Evolutionary conservation across 306 rosid genomes (phyloP), one percentile per base, ranked within the genome.

Genomic region (Trichosanthes truncata): DNA sequence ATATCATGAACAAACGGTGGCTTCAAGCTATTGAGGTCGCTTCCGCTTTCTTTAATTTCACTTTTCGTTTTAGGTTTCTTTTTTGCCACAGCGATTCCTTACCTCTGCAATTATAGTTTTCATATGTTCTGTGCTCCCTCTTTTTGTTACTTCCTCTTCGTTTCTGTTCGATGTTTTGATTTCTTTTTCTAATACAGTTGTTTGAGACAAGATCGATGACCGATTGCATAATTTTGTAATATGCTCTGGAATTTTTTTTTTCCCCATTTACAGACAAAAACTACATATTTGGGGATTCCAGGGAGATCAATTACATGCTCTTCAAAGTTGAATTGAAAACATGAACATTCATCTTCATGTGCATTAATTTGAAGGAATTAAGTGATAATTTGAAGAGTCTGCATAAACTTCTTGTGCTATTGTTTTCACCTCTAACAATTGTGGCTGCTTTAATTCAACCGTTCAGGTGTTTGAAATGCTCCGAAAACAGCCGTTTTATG

Each of bases 381-480:
- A 71, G 36, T 45, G 36, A 45, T 51, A 18, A 7, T 74, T 74
- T 51, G 38, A 74, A 31, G 60, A 25, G 78, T 15, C 61, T 14
- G 57, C 21, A 51, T 51, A 18, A 51, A 18, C 17, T 51, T 49
- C 12, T 1, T 23, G 56, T 75, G 38, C 12, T 43, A 1, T 65
- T 66, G 55, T 60, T 51, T 45, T 62, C 25, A 17, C 77, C 60
- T 10, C 7, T 77, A 29, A 43, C 73, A 49, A 45, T 31, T 31
- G 35, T 82, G 74, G 23, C 60, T 75, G 57, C 46, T 76, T 21
- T 23, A 63, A 65, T 51, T 80, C 75, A 62, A 60, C 25, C 75
- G 35, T 81, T 74, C 86, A 96, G 99, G 89, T 90, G 33, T 93
- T 93, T 85, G 96, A 93, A 71, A 96, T 96, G 97, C 99, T 96